Evolutionary conservation across 305 asterid genomes (phyloP).

Genomic region (Ilex paraguariensis): DNA sequence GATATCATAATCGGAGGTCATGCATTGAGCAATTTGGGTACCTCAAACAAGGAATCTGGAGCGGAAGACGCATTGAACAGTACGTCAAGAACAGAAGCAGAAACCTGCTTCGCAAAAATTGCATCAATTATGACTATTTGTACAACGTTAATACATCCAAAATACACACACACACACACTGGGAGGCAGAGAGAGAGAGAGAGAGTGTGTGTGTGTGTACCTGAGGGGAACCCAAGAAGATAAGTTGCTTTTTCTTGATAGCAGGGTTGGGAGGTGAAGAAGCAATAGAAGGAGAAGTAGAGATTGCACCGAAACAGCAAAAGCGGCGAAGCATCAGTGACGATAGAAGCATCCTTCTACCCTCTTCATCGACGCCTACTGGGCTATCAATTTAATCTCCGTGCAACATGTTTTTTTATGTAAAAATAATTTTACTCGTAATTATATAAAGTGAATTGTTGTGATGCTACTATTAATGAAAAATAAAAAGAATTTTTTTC

Average conservation of each 20-base stretch:
- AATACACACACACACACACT: too few species aligned
- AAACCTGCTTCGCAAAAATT: conserved; percentile 39
- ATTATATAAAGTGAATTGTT: too few species aligned
- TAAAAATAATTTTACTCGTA: too few species aligned
- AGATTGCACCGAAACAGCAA: conserved; percentile 51
- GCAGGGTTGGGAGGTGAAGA: conserved; percentile 20
- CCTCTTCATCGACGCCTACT: conserved; percentile 2
- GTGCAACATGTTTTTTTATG: too few species aligned
- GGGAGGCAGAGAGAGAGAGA: neutral
- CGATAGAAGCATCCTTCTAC: conserved; percentile 42
- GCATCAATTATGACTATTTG: neutral
- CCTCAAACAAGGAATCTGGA: conserved; percentile 70
- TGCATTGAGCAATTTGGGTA: conserved; percentile 12
- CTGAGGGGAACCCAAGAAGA: conserved; percentile 88
- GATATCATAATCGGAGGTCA: neutral
- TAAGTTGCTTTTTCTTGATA: conserved; percentile 63
- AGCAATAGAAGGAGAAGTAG: conserved; percentile 30
- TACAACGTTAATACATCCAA: neutral
- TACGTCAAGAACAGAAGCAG: conserved; percentile 76
- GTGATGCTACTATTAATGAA: too few species aligned
- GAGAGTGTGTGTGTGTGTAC: conserved; percentile 15
- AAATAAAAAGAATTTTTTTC: too few species aligned
- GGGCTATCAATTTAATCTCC: too few species aligned
- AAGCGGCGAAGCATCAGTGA: conserved; percentile 77
- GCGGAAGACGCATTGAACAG: conserved; percentile 66